These are phyloP conservation scores for Thelonectria olida DNA, from an alignment of 2,329 filamentous ascomycete species.

Conservation along the genomic window DNA sequence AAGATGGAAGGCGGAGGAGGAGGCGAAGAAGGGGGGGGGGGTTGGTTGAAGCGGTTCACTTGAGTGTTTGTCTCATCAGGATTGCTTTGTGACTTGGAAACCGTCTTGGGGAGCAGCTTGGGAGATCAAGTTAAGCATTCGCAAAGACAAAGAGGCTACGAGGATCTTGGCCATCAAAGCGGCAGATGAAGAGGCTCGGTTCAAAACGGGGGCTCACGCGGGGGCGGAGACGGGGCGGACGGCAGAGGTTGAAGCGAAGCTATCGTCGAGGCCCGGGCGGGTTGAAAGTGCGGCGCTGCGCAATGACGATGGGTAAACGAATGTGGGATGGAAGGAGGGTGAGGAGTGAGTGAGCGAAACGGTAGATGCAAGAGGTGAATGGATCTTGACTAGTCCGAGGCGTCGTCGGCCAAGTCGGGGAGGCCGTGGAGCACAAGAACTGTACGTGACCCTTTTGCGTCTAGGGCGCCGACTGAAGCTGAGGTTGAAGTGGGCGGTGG, in stretches of 20 bases:
- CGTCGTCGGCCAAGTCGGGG: constrained; percentile 9
- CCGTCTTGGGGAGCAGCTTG: neutral
- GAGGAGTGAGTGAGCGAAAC: neutral
- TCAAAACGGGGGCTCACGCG: neutral
- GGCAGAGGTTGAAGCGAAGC: neutral
- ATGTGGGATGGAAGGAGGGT: neutral
- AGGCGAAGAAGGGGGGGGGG: neutral
- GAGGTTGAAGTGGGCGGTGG: constrained; percentile 10
- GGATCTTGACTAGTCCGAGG: constrained; percentile 2
- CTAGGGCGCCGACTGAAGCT: constrained; percentile 8
- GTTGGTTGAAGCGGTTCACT: neutral
- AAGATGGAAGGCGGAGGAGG: neutral
- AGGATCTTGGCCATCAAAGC: neutral
- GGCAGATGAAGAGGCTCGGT: neutral
- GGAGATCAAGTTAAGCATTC: neutral
- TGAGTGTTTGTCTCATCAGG: neutral
- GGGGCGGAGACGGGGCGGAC: neutral
- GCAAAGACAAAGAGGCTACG: neutral
- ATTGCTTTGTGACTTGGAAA: neutral
- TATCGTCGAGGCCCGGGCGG: neutral
- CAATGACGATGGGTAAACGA: neutral
- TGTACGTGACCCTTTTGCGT: constrained; percentile 14
- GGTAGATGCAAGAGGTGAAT: constrained; percentile 1
- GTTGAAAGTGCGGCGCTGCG: neutral
- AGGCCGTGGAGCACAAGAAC: constrained; percentile 6